Conservation (phyloP, 441 rosid genomes). For the Populus hybrid region DNA sequence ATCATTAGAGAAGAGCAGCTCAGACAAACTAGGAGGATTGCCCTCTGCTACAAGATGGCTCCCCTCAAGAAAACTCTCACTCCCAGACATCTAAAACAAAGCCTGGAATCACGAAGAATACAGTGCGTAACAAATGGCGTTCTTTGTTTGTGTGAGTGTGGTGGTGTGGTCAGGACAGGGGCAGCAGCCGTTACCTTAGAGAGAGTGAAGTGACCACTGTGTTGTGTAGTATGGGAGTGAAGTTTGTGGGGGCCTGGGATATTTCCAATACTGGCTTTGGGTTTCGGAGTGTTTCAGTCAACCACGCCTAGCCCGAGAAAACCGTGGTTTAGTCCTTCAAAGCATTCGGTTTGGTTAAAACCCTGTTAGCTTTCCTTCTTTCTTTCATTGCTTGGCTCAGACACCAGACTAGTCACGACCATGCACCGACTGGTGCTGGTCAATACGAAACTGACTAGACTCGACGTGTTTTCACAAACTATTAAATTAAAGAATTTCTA, state of each 20-base stretch:
- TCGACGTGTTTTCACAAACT: not conserved
- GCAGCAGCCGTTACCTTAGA: not conserved
- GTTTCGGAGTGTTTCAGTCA: constrained; percentile 44
- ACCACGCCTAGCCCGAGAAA: constrained; percentile 81
- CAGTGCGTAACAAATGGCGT: not conserved
- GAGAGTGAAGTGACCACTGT: not conserved
- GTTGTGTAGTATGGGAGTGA: not conserved
- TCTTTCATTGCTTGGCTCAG: not conserved
- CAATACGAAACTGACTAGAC: not conserved
- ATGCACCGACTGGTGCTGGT: no score
- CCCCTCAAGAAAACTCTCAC: constrained; percentile 31
- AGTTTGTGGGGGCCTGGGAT: constrained; percentile 26
- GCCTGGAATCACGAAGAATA: not conserved
- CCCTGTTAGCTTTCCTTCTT: not conserved
- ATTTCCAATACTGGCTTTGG: constrained; percentile 26
- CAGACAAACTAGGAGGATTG: constrained; percentile 49
- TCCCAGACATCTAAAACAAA: constrained; percentile 41
- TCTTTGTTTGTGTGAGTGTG: not conserved
- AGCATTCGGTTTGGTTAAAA: constrained; percentile 29
- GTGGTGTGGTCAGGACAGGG: not conserved
- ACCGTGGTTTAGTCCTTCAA: constrained; percentile 73
- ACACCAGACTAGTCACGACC: not conserved
- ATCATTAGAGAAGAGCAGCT: constrained; percentile 48
- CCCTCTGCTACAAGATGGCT: constrained; percentile 25
- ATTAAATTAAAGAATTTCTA: no score